Conservation (phyloP, 2,329 filamentous ascomycete species). For the Verticillium isaacii region DNA sequence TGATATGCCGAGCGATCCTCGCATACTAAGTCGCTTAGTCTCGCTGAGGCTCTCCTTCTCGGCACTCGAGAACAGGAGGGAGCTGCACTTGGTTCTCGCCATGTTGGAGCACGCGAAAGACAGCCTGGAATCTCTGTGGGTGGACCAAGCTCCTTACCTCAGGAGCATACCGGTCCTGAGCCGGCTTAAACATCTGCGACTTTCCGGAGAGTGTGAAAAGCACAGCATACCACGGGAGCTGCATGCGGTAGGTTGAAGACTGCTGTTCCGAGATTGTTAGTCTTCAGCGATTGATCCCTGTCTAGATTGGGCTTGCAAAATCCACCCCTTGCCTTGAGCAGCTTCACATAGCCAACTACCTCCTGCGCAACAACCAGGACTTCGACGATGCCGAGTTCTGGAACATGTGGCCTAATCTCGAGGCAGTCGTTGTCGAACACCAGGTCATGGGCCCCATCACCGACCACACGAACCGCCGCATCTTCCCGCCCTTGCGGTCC, state of each 20-base stretch:
- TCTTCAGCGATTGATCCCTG: neutral
- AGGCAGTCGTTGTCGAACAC: conserved; percentile 20
- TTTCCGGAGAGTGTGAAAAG: neutral
- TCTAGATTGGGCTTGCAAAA: conserved; percentile 8
- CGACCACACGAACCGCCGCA: conserved; percentile 7
- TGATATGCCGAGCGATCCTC: conserved; percentile 9
- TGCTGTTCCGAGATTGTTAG: neutral
- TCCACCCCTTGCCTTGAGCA: conserved; percentile 10
- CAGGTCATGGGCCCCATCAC: conserved; percentile 11
- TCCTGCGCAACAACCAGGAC: conserved; percentile 8
- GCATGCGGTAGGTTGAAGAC: neutral
- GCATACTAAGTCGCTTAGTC: conserved; percentile 6
- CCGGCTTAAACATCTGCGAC: neutral
- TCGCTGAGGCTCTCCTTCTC: conserved; percentile 5
- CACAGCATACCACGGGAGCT: neutral
- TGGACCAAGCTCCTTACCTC: neutral
- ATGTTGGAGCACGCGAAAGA: neutral
- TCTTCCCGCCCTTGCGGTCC: conserved; percentile 14
- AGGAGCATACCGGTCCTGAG: neutral
- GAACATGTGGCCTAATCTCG: conserved; percentile 23
- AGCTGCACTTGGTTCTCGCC: neutral
- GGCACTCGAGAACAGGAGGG: neutral
- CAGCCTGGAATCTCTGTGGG: neutral
- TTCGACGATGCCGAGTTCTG: conserved; percentile 8
- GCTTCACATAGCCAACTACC: conserved; percentile 8